Conservation (phyloP, 352 stramenopile genomes). For the Globisporangium parvum region DNA sequence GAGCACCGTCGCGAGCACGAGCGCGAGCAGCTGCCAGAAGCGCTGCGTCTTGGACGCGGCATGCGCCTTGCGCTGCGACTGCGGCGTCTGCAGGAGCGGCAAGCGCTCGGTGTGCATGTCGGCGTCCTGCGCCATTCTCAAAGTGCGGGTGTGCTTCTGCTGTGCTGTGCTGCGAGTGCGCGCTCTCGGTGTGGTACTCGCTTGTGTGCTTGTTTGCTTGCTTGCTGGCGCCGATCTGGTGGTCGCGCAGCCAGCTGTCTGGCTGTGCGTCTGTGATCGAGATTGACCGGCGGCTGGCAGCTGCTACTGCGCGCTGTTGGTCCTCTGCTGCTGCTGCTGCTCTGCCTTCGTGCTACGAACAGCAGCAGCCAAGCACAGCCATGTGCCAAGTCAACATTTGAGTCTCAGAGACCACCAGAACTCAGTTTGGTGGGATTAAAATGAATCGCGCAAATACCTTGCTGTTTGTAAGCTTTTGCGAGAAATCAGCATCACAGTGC, state of each 20-base stretch:
- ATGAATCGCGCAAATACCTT: too few species aligned
- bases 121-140: background rate
- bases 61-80: slow-evolving; percentile 7
- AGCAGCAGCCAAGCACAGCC: too few species aligned
- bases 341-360: too few species aligned
- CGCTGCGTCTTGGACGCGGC: slow-evolving; percentile 7
- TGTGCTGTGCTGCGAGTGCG: background rate
- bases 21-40: slow-evolving; percentile 10
- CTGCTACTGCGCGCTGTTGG: too few species aligned
- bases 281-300: background rate
- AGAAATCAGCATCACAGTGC: too few species aligned
- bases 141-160: background rate
- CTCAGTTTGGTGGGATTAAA: too few species aligned
- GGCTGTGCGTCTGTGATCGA: background rate
- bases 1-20: slow-evolving; percentile 9
- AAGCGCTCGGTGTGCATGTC: slow-evolving; percentile 1
- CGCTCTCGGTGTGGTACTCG: background rate
- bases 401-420: too few species aligned
- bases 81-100: slow-evolving; percentile 4
- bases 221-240: too few species aligned
- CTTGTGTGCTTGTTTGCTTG: too few species aligned
- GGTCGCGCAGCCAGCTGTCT: background rate
- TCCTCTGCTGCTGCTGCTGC: too few species aligned
- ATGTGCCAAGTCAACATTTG: too few species aligned
- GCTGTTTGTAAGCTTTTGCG: too few species aligned